These are phyloP conservation scores for Castanea crenata DNA, from an alignment of 306 rosid species.

Conservation along the genomic window DNA sequence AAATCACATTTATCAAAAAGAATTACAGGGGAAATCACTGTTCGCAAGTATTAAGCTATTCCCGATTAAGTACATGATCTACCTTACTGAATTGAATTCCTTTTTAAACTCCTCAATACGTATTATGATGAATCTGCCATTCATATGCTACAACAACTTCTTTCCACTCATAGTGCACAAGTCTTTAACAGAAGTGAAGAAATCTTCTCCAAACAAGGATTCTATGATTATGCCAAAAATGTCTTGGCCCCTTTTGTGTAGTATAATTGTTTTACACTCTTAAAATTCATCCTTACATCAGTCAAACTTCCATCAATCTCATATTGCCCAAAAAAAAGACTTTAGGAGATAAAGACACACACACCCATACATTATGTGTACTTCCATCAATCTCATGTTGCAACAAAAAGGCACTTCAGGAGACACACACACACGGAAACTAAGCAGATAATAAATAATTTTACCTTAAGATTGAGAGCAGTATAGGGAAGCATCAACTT, in stretches of 20 bases:
- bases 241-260: background rate
- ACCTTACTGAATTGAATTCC: constrained; percentile 5
- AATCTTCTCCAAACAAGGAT: background rate
- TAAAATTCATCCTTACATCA: background rate
- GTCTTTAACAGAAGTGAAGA: background rate
- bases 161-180: background rate
- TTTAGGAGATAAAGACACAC: background rate
- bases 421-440: background rate
- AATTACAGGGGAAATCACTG: background rate
- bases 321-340: background rate
- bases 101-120: background rate
- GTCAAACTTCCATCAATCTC: background rate
- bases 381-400: background rate
- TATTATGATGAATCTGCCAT: background rate
- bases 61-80: background rate
- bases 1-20: background rate
- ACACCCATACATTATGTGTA: background rate
- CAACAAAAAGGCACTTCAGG: background rate
- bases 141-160: background rate
- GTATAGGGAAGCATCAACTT: constrained; percentile 87
- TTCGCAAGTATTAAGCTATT: constrained; percentile 2
- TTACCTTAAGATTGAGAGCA: constrained; percentile 78
- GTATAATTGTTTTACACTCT: background rate
- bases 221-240: background rate
- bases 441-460: background rate